Percentiles rank a stretch among this genome's conserved stretches.
Conservation (phyloP, 2,329 filamentous ascomycete species). For the Claviceps quebecensis region DNA sequence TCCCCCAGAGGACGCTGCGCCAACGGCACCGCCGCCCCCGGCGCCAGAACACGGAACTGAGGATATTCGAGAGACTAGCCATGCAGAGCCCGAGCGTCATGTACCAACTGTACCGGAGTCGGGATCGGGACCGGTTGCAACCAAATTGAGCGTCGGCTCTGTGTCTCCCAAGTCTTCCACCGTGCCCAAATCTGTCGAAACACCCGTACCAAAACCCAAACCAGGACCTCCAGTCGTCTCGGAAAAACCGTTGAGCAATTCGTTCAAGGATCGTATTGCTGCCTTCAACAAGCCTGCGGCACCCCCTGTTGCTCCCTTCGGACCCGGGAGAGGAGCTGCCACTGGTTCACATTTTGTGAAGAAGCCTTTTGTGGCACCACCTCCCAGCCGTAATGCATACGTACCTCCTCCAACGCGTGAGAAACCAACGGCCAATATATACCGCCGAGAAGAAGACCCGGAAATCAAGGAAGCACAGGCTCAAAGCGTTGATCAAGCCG, state of each 20-base stretch:
- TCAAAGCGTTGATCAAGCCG: slow-evolving; percentile 52
- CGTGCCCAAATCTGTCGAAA: slow-evolving; percentile 25
- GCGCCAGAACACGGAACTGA: slow-evolving; percentile 20
- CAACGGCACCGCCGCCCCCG: slow-evolving; percentile 19
- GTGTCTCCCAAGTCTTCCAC: slow-evolving; percentile 7
- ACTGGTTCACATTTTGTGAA: slow-evolving; percentile 64
- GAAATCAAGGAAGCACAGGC: slow-evolving; percentile 51
- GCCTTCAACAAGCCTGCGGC: slow-evolving; percentile 89
- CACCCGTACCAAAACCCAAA: slow-evolving; percentile 22
- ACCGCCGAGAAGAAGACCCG: slow-evolving; percentile 78
- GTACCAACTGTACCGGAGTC: slow-evolving; percentile 16
- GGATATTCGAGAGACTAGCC: slow-evolving; percentile 17
- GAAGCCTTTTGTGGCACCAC: slow-evolving; percentile 92
- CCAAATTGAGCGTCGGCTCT: slow-evolving; percentile 19
- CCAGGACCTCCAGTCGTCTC: slow-evolving; percentile 47
- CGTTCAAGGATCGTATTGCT: slow-evolving; percentile 91
- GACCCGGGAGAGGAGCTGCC: slow-evolving; percentile 46
- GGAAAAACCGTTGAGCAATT: slow-evolving; percentile 61
- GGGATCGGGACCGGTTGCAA: slow-evolving; percentile 11
- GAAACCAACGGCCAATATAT: slow-evolving; percentile 57
- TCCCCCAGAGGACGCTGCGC: slow-evolving; percentile 20
- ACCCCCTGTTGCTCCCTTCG: slow-evolving; percentile 79
- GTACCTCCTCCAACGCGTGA: slow-evolving; percentile 68
- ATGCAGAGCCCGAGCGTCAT: slow-evolving; percentile 21
- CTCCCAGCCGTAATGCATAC: slow-evolving; percentile 83